A percentile compares a stretch with the other conserved stretches of the same genome.
These are phyloP conservation scores for Suhomyces wounanorum DNA, from an alignment of 1,139 yeast species.

Conservation along the genomic window DNA sequence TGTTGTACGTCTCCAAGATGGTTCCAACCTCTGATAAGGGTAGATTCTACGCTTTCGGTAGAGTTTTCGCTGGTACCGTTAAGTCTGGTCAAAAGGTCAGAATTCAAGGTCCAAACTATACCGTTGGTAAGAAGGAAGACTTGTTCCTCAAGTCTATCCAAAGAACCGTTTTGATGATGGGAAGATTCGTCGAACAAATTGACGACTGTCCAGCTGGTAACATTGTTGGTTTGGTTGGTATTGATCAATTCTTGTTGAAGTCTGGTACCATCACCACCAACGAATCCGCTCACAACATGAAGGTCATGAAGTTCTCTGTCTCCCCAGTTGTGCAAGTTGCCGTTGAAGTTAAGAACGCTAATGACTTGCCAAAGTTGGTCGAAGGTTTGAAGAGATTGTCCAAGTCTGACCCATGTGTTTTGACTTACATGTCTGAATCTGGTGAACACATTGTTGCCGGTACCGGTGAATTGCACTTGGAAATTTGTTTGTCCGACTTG, in stretches of 20 bases:
- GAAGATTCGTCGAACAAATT: slow-evolving; percentile 96
- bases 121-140: slow-evolving; percentile 97
- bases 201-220: slow-evolving; percentile 99
- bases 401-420: slow-evolving; percentile 99
- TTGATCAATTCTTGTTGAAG: slow-evolving; percentile 98
- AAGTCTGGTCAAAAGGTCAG: slow-evolving; percentile 98
- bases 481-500: slow-evolving; percentile 93
- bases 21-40: slow-evolving; percentile 99
- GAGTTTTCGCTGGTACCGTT: slow-evolving; percentile 99
- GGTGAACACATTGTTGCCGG: slow-evolving; percentile 99
- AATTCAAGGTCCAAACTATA: slow-evolving; percentile 99
- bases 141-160: slow-evolving; percentile 96
- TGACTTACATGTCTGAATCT: slow-evolving; percentile 81
- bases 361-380: slow-evolving; percentile 98
- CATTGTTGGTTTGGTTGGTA: slow-evolving; percentile 99
- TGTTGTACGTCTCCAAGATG: slow-evolving; percentile 99
- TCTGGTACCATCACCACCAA: slow-evolving; percentile 98
- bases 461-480: slow-evolving; percentile 99
- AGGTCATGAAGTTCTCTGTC: slow-evolving; percentile 99
- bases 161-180: slow-evolving; percentile 99
- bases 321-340: slow-evolving; percentile 99
- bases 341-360: slow-evolving; percentile 99
- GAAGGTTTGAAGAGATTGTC: slow-evolving; percentile 99
- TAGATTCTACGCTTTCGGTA: slow-evolving; percentile 99
- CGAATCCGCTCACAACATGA: slow-evolving; percentile 98